Conservation (phyloP, 2,329 filamentous ascomycete genomes). For the Fusarium virguliforme region DNA sequence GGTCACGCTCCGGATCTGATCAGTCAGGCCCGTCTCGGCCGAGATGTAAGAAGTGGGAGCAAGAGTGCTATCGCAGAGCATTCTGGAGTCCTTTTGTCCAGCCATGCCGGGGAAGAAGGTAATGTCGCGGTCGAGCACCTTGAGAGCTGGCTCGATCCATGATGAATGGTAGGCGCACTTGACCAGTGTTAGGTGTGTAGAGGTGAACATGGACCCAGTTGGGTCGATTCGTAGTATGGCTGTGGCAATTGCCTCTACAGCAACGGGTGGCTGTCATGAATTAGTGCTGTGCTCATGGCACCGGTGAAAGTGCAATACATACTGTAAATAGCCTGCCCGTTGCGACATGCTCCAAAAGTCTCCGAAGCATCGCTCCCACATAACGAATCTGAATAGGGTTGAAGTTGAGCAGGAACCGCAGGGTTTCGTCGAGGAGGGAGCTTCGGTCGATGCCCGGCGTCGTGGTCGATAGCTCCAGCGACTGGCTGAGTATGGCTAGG, state of each 20-base stretch:
- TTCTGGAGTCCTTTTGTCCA: conserved; percentile 55
- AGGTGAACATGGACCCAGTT: conserved; percentile 76
- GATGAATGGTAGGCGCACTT: conserved; percentile 72
- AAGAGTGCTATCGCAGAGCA: conserved; percentile 64
- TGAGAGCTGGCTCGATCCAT: conserved; percentile 69
- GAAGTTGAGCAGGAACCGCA: conserved; percentile 65
- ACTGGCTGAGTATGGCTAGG: conserved; percentile 63
- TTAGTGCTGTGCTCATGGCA: conserved; percentile 32
- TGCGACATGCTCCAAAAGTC: conserved; percentile 61
- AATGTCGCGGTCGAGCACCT: conserved; percentile 76
- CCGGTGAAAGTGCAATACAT: conserved; percentile 28
- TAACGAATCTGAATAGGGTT: conserved; percentile 70
- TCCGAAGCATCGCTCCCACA: conserved; percentile 61
- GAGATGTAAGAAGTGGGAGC: conserved; percentile 73
- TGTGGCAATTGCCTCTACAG: conserved; percentile 62
- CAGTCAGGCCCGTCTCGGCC: conserved; percentile 70
- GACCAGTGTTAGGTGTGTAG: conserved; percentile 72
- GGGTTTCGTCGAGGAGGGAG: conserved; percentile 60
- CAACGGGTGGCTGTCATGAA: conserved; percentile 61
- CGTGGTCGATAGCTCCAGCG: conserved; percentile 50
- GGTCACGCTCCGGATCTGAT: conserved; percentile 65
- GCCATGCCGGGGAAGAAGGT: conserved; percentile 74
- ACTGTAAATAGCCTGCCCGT: conserved; percentile 62
- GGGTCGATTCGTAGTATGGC: conserved; percentile 79
- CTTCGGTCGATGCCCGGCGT: conserved; percentile 53